Percentiles rank a stretch among this genome's conserved stretches.
phyloP scores from a whole-genome alignment of 495 filamentous ascomycete species.

The Xylaria curta region DNA sequence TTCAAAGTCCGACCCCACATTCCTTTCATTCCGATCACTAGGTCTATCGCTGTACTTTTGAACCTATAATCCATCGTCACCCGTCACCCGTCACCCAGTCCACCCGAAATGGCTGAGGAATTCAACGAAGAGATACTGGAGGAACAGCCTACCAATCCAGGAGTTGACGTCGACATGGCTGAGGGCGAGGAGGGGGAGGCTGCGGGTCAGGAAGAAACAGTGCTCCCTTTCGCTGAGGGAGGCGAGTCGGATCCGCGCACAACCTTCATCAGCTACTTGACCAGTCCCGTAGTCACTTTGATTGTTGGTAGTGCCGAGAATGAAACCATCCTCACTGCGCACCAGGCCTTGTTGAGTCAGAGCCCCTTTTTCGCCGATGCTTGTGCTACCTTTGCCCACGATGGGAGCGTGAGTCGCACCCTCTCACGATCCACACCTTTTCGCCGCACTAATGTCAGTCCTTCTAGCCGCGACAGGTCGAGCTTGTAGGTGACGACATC shows the following conservation, averaged over 20 bases:
- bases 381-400: conserved; percentile 62
- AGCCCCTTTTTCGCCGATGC: conserved; percentile 76
- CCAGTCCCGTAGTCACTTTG: conserved; percentile 80
- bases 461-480: conserved; percentile 66
- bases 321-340: conserved; percentile 72
- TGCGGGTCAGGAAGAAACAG: conserved; percentile 33
- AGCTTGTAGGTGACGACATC: conserved; percentile 72
- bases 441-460: conserved; percentile 9
- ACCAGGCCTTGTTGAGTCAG: conserved; percentile 75
- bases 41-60: background rate
- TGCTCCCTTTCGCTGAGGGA: conserved; percentile 52
- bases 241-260: conserved; percentile 49
- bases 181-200: conserved; percentile 41
- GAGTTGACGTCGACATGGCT: conserved; percentile 59
- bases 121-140: conserved; percentile 45
- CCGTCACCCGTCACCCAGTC: background rate
- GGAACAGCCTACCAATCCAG: conserved; percentile 44
- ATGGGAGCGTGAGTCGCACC: conserved; percentile 49
- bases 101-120: conserved; percentile 47
- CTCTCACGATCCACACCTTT: background rate
- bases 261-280: conserved; percentile 66
- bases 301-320: conserved; percentile 69
- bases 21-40: background rate
- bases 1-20: background rate
- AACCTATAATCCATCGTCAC: background rate